Conservation (phyloP, 2,329 filamentous ascomycete species). For the Didymella lethalis region DNA sequence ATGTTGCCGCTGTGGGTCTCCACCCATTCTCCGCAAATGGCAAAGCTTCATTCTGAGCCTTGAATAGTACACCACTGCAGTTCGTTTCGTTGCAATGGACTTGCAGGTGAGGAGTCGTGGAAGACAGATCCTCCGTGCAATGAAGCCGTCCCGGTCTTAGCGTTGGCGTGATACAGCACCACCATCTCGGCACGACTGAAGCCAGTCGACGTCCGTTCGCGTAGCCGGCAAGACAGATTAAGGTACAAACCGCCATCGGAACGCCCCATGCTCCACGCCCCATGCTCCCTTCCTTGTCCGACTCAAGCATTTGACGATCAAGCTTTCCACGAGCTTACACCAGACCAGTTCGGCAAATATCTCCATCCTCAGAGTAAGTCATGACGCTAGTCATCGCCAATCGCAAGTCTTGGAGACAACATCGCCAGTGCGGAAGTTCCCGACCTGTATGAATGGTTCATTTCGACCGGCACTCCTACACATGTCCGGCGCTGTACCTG, state of each 20-base stretch:
- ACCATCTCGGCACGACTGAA: not conserved
- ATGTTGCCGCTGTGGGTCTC: slow-evolving; percentile 8
- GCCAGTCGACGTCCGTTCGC: not conserved
- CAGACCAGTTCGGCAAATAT: not conserved
- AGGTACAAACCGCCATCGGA: not conserved
- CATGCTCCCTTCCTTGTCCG: not conserved
- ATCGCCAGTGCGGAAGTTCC: not conserved
- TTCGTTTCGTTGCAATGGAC: not conserved
- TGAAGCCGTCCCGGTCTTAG: not conserved
- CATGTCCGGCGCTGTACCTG: not conserved
- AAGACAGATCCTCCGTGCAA: not conserved
- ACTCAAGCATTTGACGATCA: not conserved
- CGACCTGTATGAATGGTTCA: not conserved
- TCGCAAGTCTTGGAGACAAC: not conserved
- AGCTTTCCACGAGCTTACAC: not conserved
- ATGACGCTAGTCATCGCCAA: slow-evolving; percentile 1
- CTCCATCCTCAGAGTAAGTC: not conserved
- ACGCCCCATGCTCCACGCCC: not conserved
- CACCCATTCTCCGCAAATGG: slow-evolving; percentile 4
- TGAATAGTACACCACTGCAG: not conserved
- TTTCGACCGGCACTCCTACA: slow-evolving; percentile 10
- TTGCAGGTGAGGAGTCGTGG: too few relatives aligned
- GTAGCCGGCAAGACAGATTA: not conserved
- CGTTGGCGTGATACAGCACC: not conserved
- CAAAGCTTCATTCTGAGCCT: not conserved